Percentiles rank a stretch among this genome's conserved stretches.
Conservation (phyloP, 2,329 filamentous ascomycete genomes). For the Neofusicoccum umdonicola region DNA sequence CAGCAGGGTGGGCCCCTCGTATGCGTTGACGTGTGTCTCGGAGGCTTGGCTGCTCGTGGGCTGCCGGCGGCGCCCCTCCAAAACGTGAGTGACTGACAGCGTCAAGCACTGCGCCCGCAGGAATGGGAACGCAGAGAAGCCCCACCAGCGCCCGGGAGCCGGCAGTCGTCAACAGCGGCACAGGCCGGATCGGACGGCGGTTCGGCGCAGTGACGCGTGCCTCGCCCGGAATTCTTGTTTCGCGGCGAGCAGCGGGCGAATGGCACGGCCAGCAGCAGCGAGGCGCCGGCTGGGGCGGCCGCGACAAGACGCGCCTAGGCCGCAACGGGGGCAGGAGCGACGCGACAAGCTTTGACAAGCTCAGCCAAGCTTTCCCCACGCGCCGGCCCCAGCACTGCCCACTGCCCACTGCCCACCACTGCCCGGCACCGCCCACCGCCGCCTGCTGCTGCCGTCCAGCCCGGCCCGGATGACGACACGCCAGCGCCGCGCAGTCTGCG, state of each 20-base stretch:
- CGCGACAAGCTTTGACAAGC: constrained; percentile 9
- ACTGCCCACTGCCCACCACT: no score
- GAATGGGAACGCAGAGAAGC: background rate
- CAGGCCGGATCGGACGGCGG: background rate
- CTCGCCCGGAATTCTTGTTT: background rate
- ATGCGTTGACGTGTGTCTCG: no score
- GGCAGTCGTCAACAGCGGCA: background rate
- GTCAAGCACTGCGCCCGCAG: background rate
- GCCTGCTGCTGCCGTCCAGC: background rate
- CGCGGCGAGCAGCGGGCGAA: background rate
- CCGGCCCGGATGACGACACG: background rate
- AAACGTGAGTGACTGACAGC: no score
- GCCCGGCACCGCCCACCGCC: no score
- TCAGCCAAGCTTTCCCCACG: constrained; percentile 1
- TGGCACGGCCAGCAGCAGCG: background rate
- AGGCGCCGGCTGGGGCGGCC: background rate
- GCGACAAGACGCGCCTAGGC: no score
- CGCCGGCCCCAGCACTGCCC: background rate
- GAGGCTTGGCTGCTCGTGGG: no score
- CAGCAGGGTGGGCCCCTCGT: no score
- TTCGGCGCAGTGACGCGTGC: no score
- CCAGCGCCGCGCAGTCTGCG: no score
- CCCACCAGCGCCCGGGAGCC: background rate
- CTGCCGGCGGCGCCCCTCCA: no score
- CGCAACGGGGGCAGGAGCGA: no score